phyloP scores from a whole-genome alignment of 2,329 filamentous ascomycete species.

The Fusarium verticillioides region DNA sequence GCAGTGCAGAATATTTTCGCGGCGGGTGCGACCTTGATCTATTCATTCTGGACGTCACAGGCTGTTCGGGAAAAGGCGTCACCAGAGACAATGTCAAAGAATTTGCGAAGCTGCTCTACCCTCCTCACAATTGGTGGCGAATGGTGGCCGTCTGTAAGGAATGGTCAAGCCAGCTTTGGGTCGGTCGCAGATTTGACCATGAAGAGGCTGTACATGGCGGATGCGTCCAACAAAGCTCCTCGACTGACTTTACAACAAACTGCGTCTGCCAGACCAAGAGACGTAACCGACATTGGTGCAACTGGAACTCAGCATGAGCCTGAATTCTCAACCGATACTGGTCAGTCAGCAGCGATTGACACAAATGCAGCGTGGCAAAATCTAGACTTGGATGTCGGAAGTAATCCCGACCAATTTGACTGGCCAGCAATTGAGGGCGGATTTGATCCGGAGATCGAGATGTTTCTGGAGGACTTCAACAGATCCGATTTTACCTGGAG shows the following conservation, averaged over 20 bases:
- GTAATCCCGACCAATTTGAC: background rate
- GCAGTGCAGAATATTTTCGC: background rate
- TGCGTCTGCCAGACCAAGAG: rapidly evolving
- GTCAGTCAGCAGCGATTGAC: background rate
- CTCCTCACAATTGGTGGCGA: background rate
- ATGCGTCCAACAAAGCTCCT: background rate
- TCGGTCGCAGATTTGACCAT: background rate
- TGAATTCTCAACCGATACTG: background rate
- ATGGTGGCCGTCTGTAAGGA: background rate
- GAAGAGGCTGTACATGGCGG: background rate
- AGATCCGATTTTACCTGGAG: conserved; percentile 26
- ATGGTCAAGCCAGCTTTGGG: background rate
- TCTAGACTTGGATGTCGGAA: background rate
- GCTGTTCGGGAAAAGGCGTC: background rate
- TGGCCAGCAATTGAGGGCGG: background rate
- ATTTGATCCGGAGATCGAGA: conserved; percentile 32
- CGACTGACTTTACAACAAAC: background rate
- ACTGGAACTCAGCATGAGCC: rapidly evolving
- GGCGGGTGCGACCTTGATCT: background rate
- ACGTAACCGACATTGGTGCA: background rate
- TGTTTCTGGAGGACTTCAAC: conserved; percentile 27
- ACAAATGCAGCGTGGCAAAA: conserved; percentile 1
- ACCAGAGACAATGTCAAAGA: background rate
- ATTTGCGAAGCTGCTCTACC: background rate
- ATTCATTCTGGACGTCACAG: background rate